Evolutionary conservation across 1,139 yeast genomes (phyloP), one percentile per base, ranked within the genome.

Genomic region (Saccharomyces uvarum): DNA sequence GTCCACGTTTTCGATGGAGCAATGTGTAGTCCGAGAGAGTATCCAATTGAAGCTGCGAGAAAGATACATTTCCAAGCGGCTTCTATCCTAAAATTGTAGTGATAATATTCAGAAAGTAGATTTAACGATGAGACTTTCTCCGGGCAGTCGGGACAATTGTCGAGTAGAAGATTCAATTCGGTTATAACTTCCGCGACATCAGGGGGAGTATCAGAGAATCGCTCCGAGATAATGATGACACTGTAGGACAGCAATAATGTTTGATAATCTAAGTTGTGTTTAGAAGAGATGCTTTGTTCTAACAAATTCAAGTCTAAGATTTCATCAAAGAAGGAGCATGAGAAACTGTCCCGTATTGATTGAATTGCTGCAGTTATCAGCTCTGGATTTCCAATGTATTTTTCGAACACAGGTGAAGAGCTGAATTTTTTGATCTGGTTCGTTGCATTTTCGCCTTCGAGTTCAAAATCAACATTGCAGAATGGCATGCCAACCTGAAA

Each of bases 401-500:
- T 38, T 16, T 38, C 2, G 44, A 38, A 38, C n/a, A 38, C 44
- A 9, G 24, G 44, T 8, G 44, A 38, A 38, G 44, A 38, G 21
- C n/a, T 38, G 13, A 38, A 38, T 9, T 8, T 16, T 50, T 44
- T 51, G 21, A 48, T 48, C 7, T 49, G 32, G 26, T 42, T 27
- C 7, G 54, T 29, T 8, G 58, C 53, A 16, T 54, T 48, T 11
- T 52, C 53, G 13, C 52, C 48, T 48, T 54, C 57, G 9, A 56
- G 51, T 38, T 54, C 58, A 28, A 47, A 56, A 44, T 56, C 58
- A 11, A 52, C 51, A 27, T 56, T 56, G 26, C 56, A 49, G 47
- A 56, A 56, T n/a, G 58, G 57, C 57, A 54, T 56, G 13, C 57
- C 57, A 13, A 47, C 57, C 41, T 54, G 54, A 7, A 56, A 56